Percentiles rank a stretch among this genome's conserved stretches.
Conservation (phyloP, 2,329 filamentous ascomycete species). For the Penicillium concentricum region DNA sequence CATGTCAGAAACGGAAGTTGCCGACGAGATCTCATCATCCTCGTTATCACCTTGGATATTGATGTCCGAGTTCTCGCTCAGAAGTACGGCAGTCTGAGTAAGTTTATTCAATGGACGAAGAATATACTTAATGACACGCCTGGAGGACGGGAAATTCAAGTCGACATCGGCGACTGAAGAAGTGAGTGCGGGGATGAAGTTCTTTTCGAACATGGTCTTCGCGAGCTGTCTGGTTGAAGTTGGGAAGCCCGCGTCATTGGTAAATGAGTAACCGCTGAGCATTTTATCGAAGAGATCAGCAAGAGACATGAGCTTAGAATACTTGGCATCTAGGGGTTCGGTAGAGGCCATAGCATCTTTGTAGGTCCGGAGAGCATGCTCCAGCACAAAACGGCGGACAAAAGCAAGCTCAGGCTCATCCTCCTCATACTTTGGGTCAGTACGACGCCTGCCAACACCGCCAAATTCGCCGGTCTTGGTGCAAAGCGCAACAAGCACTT, state of each 20-base stretch:
- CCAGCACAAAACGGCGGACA: constrained; percentile 90
- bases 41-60: constrained; percentile 66
- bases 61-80: constrained; percentile 79
- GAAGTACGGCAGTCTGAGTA: constrained; percentile 78
- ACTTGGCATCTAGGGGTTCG: constrained; percentile 80
- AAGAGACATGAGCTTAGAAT: constrained; percentile 80
- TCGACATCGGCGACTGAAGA: constrained; percentile 93
- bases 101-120: constrained; percentile 83
- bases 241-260: constrained; percentile 46
- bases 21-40: constrained; percentile 84
- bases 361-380: constrained; percentile 88
- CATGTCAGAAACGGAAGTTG: constrained; percentile 84
- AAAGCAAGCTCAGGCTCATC: constrained; percentile 65
- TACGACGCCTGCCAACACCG: constrained; percentile 57
- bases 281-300: constrained; percentile 92
- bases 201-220: constrained; percentile 97
- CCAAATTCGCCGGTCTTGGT: constrained; percentile 80
- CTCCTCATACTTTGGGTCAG: constrained; percentile 37
- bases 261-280: constrained; percentile 74
- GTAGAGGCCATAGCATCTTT: constrained; percentile 78
- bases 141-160: constrained; percentile 88
- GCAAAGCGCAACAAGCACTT: constrained; percentile 81
- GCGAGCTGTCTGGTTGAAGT: constrained; percentile 78
- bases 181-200: constrained; percentile 84
- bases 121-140: constrained; percentile 94